A percentile compares a stretch with the other conserved stretches of the same genome.
phyloP scores from a whole-genome alignment of 2,329 filamentous ascomycete species.

The Ceratocystis harringtonii region DNA sequence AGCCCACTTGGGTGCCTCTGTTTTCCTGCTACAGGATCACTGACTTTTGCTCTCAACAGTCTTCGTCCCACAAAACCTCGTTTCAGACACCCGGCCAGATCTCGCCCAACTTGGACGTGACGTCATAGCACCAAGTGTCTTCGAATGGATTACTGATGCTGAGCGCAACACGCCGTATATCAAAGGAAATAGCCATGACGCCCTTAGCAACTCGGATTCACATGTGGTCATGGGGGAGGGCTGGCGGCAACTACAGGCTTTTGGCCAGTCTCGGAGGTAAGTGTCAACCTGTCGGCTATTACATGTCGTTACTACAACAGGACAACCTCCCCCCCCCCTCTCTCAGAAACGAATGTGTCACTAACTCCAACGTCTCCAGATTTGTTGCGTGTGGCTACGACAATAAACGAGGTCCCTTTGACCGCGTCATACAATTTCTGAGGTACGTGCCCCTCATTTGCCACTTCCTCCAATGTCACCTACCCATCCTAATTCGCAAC shows the following conservation, averaged over 20 bases:
- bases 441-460: slow-evolving; percentile 23
- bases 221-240: slow-evolving; percentile 50
- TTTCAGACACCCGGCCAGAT: slow-evolving; percentile 29
- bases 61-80: slow-evolving; percentile 32
- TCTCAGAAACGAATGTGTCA: background rate
- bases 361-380: slow-evolving; percentile 22
- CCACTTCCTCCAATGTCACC: no score
- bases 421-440: slow-evolving; percentile 45
- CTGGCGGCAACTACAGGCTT: slow-evolving; percentile 47
- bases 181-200: slow-evolving; percentile 39
- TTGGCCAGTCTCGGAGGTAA: slow-evolving; percentile 41
- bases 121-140: slow-evolving; percentile 39
- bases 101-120: slow-evolving; percentile 35
- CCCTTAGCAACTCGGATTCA: slow-evolving; percentile 44
- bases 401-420: slow-evolving; percentile 33
- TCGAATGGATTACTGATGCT: slow-evolving; percentile 45
- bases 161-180: slow-evolving; percentile 50
- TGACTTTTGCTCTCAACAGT: slow-evolving; percentile 25
- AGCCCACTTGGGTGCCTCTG: background rate
- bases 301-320: background rate
- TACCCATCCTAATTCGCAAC: background rate
- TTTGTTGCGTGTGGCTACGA: slow-evolving; percentile 48
- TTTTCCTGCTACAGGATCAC: background rate
- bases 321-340: no score
- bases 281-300: slow-evolving; percentile 4